These are phyloP conservation scores for Haematococcus sp. DNA, from an alignment of 139 green algal genomes.

Conservation along the genomic window DNA sequence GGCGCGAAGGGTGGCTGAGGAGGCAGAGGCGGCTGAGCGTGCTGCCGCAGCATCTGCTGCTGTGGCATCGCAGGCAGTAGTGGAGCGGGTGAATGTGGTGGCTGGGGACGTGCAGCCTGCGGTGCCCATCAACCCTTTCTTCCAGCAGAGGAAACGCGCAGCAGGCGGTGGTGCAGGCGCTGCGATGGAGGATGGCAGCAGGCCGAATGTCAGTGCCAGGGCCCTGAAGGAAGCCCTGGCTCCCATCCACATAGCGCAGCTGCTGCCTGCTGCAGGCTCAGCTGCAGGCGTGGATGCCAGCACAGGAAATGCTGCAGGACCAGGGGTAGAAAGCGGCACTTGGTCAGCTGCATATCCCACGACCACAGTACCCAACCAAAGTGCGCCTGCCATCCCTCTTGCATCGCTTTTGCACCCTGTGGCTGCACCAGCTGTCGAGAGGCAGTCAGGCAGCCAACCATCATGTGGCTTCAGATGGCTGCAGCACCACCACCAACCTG, in stretches of 20 bases:
- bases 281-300: no score
- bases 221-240: conserved; percentile 9
- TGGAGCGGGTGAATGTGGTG: neutral
- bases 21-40: neutral
- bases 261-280: neutral
- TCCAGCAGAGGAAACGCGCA: conserved; percentile 3
- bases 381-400: no score
- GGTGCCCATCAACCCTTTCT: conserved; percentile 11
- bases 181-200: neutral
- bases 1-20: neutral
- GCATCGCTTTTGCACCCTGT: no score
- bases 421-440: no score
- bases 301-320: no score
- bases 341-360: no score
- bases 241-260: conserved; percentile 13
- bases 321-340: no score
- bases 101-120: neutral
- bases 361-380: no score
- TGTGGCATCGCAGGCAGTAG: neutral
- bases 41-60: neutral
- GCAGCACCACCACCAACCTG: no score
- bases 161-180: conserved; percentile 3
- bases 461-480: no score
- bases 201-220: neutral
- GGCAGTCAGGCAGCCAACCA: no score